Evolutionary conservation across 73 alveolate genomes (phyloP).

Genomic region (Paramecium pentaurelia): DNA sequence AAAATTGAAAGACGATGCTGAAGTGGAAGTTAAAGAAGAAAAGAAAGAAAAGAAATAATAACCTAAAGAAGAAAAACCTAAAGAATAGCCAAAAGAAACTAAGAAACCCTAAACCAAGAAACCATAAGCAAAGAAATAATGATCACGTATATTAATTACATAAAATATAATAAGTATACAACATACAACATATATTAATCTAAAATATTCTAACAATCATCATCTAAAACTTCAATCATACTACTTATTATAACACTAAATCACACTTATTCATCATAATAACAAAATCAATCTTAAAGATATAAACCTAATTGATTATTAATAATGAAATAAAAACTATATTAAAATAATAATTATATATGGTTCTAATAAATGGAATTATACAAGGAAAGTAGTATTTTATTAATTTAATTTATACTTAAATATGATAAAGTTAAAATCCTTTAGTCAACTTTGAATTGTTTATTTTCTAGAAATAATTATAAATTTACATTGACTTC

Average conservation of each 20-base stretch:
- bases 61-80: background rate
- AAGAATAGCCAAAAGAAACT: background rate
- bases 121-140: background rate
- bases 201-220: background rate
- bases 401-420: too few relatives aligned
- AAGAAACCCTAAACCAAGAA: slow-evolving; percentile 1
- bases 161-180: background rate
- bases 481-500: too few relatives aligned
- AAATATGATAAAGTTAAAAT: too few relatives aligned
- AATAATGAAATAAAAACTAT: too few relatives aligned
- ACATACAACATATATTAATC: background rate
- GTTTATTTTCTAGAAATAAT: too few relatives aligned
- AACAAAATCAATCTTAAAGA: background rate
- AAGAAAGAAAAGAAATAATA: slow-evolving; percentile 37
- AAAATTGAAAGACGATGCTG: slow-evolving; percentile 80
- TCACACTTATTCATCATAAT: background rate
- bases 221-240: background rate
- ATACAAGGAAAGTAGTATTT: too few relatives aligned
- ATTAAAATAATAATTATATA: too few relatives aligned
- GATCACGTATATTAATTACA: slow-evolving; percentile 4
- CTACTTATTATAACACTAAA: too few relatives aligned
- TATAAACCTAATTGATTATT: too few relatives aligned
- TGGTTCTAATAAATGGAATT: too few relatives aligned
- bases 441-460: too few relatives aligned
- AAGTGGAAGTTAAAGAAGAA: slow-evolving; percentile 58